phyloP scores from a whole-genome alignment of 1,284 basidiomycete species.

The Inonotus obliquus region DNA sequence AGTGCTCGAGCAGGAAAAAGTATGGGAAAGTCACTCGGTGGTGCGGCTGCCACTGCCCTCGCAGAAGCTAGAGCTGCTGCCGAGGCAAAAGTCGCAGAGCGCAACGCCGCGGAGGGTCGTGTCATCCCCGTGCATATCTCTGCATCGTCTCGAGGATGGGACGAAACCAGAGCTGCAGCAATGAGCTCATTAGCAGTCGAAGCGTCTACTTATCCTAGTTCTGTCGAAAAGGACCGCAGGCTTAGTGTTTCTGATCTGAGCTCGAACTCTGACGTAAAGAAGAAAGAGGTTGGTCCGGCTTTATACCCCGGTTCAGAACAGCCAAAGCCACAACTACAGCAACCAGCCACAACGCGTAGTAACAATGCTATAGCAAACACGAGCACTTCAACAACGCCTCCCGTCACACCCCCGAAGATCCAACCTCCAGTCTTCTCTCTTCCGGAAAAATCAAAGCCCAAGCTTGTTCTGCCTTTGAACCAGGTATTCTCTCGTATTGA shows the following conservation, averaged over 20 bases:
- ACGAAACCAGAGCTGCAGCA: not conserved
- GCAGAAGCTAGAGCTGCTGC: constrained; percentile 69
- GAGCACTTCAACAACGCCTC: constrained; percentile 53
- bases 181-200: not conserved
- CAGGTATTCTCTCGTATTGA: constrained; percentile 27
- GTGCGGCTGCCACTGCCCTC: constrained; percentile 52
- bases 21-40: constrained; percentile 59
- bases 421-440: constrained; percentile 30
- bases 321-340: not conserved
- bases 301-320: constrained; percentile 9
- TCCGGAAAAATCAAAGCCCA: constrained; percentile 52
- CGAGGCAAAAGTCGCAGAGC: constrained; percentile 62
- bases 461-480: constrained; percentile 24
- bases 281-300: constrained; percentile 1
- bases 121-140: constrained; percentile 24
- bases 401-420: constrained; percentile 41
- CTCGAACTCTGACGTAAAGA: constrained; percentile 23
- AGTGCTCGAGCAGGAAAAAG: constrained; percentile 60
- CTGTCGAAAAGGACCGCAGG: constrained; percentile 31
- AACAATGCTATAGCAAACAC: constrained; percentile 21
- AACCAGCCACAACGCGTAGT: not conserved
- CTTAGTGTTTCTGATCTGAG: constrained; percentile 53
- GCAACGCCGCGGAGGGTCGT: constrained; percentile 40
- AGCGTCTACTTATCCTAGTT: not conserved
- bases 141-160: not conserved